phyloP scores from a whole-genome alignment of 345 rosid species.

The Arabis alpina region DNA sequence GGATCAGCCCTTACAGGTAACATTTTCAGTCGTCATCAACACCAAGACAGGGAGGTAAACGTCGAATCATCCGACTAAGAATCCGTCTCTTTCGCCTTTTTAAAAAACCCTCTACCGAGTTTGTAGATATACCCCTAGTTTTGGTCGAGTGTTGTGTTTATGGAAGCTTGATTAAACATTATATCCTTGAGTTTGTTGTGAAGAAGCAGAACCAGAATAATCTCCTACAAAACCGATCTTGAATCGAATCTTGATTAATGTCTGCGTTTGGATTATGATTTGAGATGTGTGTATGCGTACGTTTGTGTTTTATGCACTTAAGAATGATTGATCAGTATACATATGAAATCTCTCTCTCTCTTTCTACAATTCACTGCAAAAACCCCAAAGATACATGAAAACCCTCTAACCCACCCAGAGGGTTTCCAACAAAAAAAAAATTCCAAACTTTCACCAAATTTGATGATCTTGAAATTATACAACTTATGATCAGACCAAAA shows the following conservation, averaged over 20 bases:
- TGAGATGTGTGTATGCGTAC: conserved; percentile 24
- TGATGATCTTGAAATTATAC: conserved; percentile 33
- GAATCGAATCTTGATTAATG: conserved; percentile 13
- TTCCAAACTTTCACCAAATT: conserved; percentile 19
- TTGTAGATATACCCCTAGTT: conserved; percentile 32
- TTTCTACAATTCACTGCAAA: conserved; percentile 2
- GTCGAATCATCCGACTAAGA: conserved; percentile 28
- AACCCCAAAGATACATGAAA: neutral
- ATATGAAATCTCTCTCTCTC: conserved; percentile 14
- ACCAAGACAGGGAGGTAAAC: conserved; percentile 36
- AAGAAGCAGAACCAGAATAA: conserved; percentile 22
- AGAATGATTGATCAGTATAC: conserved; percentile 13
- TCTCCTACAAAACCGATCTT: neutral
- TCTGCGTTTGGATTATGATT: neutral
- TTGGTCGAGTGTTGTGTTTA: conserved; percentile 31
- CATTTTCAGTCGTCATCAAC: conserved; percentile 45
- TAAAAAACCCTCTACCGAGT: neutral
- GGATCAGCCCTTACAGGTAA: conserved; percentile 67
- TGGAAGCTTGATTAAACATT: conserved; percentile 8
- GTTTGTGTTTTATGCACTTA: conserved; percentile 28
- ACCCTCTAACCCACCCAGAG: conserved; percentile 33
- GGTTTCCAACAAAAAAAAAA: conserved; percentile 6
- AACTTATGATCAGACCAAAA: conserved; percentile 29
- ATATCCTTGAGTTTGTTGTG: conserved; percentile 17
- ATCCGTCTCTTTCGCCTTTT: neutral